Conservation (phyloP, 108 stramenopile species). For the Licmophora abbreviata region DNA sequence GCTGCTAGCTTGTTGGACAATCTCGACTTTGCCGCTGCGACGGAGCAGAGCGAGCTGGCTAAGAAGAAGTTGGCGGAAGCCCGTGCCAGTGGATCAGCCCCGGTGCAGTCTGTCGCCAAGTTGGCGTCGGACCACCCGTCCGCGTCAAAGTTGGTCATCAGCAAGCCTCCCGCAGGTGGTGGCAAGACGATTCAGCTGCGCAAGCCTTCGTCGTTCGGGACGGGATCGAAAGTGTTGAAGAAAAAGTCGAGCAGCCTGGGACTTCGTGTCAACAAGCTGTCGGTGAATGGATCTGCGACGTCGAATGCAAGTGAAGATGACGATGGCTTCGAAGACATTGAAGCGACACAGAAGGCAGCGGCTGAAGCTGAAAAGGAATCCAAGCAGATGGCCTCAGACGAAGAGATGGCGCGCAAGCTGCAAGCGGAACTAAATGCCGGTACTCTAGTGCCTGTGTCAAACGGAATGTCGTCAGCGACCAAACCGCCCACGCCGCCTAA, state of each 20-base stretch:
- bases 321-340: conserved; percentile 55
- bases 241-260: conserved; percentile 39
- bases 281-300: conserved; percentile 1
- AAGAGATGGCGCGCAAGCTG: conserved; percentile 20
- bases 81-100: conserved; percentile 24
- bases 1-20: conserved; percentile 37
- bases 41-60: conserved; percentile 42
- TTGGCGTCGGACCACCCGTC: conserved; percentile 55
- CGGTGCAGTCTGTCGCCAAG: conserved; percentile 45
- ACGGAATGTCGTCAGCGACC: conserved; percentile 18
- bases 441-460: conserved; percentile 18
- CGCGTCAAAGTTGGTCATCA: conserved; percentile 55
- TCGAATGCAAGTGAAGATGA: conserved; percentile 14
- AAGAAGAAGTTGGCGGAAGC: conserved; percentile 29
- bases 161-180: conserved; percentile 34
- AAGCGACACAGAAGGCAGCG: conserved; percentile 34
- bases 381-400: conserved; percentile 29
- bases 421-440: conserved; percentile 8
- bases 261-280: conserved; percentile 66
- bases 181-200: conserved; percentile 34
- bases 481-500: conserved; percentile 17
- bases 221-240: conserved; percentile 44
- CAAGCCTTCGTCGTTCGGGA: conserved; percentile 44
- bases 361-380: conserved; percentile 34
- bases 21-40: conserved; percentile 40